These are phyloP conservation scores for Platismatia glauca DNA, from an alignment of 495 filamentous ascomycete species.

Conservation along the genomic window DNA sequence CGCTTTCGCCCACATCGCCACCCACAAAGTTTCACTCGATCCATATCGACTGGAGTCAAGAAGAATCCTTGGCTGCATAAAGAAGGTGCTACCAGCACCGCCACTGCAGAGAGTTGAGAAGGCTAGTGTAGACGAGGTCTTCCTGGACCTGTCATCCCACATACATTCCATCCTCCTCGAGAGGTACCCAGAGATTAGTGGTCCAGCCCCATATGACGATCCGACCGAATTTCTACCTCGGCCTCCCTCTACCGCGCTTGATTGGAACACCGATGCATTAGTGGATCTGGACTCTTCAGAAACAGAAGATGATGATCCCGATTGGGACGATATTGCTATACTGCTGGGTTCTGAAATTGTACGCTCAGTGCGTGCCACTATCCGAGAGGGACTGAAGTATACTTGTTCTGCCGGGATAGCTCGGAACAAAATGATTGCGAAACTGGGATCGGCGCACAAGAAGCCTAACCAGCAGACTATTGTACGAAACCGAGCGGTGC, in stretches of 20 bases:
- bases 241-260: constrained; percentile 63
- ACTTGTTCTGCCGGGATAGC: constrained; percentile 87
- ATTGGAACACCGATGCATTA: constrained; percentile 74
- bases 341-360: constrained; percentile 82
- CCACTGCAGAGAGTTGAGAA: constrained; percentile 74
- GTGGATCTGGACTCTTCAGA: constrained; percentile 65
- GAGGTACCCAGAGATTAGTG: constrained; percentile 65
- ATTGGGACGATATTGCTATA: constrained; percentile 94
- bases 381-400: constrained; percentile 64
- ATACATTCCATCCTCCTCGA: constrained; percentile 66
- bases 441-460: constrained; percentile 79
- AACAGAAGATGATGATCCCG: constrained; percentile 70
- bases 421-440: constrained; percentile 89
- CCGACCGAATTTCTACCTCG: constrained; percentile 60
- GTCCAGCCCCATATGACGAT: constrained; percentile 59
- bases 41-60: constrained; percentile 81
- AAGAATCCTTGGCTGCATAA: constrained; percentile 74
- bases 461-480: constrained; percentile 93
- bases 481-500: constrained; percentile 71
- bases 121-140: constrained; percentile 85
- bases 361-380: constrained; percentile 55
- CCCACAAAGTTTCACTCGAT: constrained; percentile 88
- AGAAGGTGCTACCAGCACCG: constrained; percentile 53
- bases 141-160: constrained; percentile 79
- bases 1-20: constrained; percentile 61